These are phyloP conservation scores for Xylaria sp. DNA, from an alignment of 2,329 filamentous ascomycete species.

Conservation along the genomic window DNA sequence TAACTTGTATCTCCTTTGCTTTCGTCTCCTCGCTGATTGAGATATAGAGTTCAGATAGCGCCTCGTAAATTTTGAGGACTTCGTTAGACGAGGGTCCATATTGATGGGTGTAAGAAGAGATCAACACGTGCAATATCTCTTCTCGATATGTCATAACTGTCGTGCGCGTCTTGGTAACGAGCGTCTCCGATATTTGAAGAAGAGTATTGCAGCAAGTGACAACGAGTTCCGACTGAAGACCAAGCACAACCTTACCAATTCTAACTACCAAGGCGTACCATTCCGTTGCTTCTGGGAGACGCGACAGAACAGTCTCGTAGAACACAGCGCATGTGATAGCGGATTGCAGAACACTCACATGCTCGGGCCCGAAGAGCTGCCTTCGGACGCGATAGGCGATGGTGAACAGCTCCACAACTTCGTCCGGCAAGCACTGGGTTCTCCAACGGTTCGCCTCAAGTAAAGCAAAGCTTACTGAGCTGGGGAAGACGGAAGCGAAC, in stretches of 20 bases:
- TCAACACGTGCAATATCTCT: conserved; percentile 30
- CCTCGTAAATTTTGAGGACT: conserved; percentile 32
- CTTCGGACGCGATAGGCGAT: conserved; percentile 34
- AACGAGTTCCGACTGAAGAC: conserved; percentile 33
- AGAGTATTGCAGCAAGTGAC: conserved; percentile 34
- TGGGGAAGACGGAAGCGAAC: conserved; percentile 32
- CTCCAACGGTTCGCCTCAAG: conserved; percentile 34
- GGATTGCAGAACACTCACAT: conserved; percentile 33
- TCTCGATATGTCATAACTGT: conserved; percentile 35
- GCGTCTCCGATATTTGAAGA: conserved; percentile 34
- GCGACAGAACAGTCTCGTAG: conserved; percentile 31
- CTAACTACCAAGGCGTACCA: conserved; percentile 35
- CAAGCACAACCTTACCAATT: conserved; percentile 34
- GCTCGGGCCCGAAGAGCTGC: conserved; percentile 31
- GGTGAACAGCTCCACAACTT: conserved; percentile 31
- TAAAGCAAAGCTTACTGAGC: conserved; percentile 34
- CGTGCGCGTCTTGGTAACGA: conserved; percentile 30
- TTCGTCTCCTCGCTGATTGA: conserved; percentile 34
- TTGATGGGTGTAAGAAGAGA: conserved; percentile 35
- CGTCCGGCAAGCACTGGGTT: conserved; percentile 30
- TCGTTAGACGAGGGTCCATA: conserved; percentile 31
- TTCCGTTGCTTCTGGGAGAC: conserved; percentile 22
- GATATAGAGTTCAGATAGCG: conserved; percentile 29
- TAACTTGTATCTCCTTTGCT: conserved; percentile 26
- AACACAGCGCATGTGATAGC: conserved; percentile 33